A percentile compares a stretch with the other conserved stretches of the same genome.
Evolutionary conservation across 2,329 filamentous ascomycete species (phyloP).

Genomic region (Curvularia lunata): DNA sequence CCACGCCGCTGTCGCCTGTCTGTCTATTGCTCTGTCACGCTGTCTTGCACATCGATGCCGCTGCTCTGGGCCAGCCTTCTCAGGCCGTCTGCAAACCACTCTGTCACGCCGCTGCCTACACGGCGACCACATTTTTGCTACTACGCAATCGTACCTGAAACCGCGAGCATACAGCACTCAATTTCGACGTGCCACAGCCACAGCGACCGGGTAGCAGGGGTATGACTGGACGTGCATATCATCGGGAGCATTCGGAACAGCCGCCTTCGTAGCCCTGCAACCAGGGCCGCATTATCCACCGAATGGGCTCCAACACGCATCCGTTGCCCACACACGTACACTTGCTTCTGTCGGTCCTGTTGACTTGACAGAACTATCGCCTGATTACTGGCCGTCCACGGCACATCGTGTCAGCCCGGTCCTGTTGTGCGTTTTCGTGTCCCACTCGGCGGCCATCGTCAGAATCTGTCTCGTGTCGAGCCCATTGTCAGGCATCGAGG

Average conservation of each 20-base stretch:
- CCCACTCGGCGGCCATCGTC: not conserved
- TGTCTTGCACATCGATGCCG: not conserved
- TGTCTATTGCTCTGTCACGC: no score
- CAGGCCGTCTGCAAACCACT: no score
- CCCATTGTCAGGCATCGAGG: slow-evolving; percentile 24
- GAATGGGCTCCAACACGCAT: slow-evolving; percentile 9
- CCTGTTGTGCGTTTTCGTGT: slow-evolving; percentile 1
- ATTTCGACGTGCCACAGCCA: slow-evolving; percentile 13
- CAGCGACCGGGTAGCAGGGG: slow-evolving; percentile 17
- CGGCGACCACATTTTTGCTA: not conserved
- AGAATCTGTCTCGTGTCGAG: slow-evolving; percentile 12
- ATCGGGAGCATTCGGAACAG: slow-evolving; percentile 20
- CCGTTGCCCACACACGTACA: slow-evolving; percentile 1
- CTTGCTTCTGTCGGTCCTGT: slow-evolving; percentile 10
- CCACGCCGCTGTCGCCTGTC: not conserved
- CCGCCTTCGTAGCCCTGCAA: slow-evolving; percentile 4
- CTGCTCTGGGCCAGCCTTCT: not conserved
- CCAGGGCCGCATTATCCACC: slow-evolving; percentile 7
- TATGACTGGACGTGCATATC: slow-evolving; percentile 16
- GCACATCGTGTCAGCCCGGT: not conserved
- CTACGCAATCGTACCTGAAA: not conserved
- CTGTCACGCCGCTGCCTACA: not conserved
- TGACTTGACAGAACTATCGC: slow-evolving; percentile 1
- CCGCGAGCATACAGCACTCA: not conserved
- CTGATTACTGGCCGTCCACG: not conserved